Base-by-base conservation (phyloP, 805 yeast genomes). In the Pichia exigua region DNA sequence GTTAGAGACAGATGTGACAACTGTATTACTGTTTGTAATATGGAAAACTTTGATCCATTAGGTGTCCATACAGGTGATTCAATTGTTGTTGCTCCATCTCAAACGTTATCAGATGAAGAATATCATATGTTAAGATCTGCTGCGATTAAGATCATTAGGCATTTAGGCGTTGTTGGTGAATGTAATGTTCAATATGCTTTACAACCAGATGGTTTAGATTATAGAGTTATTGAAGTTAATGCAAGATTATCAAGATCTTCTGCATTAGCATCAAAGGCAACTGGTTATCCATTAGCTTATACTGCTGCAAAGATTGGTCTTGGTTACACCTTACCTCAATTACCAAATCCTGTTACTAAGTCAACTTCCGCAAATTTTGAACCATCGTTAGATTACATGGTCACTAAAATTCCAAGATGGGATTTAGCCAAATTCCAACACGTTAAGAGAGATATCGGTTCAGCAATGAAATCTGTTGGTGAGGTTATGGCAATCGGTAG, bases 61-160 rank as follows among this genome's bases (percentile, higher is more conserved):
- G 99, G 99, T 61, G 86, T 92, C 63, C 99, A 92, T 73, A 92
- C 99, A 51, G 99, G 99, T 75, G 99, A 92, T 70, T 94, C 99
- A 42, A 94, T 92, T 63, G 99, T 92, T 47, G 97, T 94, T 65
- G 99, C 99, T 50, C 99, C 99, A 47, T 90, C 97, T 43, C 99
- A 92, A 73, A 92, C 99, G 42, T 75, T 92, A 63, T 86, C 96
- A 40, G 99, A 92, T 71, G 96, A 91, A 69, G 99, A 92, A 67
- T 92, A 88, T 73, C 96, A 92, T 73, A 94, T 92, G 99, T 82
- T 92, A 64, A 85, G 99, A 75, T 77, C 95, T 46, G 96, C 99
- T 51, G 99, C 99, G 52, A 89, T 94, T 70, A 94, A 94, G 73
- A 89, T 92, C 65, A 92, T 92, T 64, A 88, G 98, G 71, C 99